phyloP scores from a whole-genome alignment of 2,329 filamentous ascomycete species.

The Aspergillus sergii region DNA sequence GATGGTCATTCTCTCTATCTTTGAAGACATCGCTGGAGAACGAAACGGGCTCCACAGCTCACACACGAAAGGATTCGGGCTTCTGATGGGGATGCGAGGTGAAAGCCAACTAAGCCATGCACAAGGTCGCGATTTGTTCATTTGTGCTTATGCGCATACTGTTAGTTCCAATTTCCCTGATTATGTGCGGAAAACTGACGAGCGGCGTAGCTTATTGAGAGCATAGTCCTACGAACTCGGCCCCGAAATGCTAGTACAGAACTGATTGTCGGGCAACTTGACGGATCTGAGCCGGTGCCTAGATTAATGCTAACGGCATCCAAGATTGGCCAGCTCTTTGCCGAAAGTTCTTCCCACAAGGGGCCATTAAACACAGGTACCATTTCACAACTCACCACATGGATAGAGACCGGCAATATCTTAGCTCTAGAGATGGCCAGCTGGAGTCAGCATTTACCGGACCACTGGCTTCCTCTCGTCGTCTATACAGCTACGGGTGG shows the following conservation, averaged over 20 bases:
- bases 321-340: conserved; percentile 34
- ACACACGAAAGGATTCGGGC: conserved; percentile 39
- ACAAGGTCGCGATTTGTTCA: conserved; percentile 39
- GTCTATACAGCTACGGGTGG: conserved; percentile 33
- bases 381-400: conserved; percentile 23
- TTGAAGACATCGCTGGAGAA: conserved; percentile 43
- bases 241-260: conserved; percentile 30
- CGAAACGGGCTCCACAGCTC: conserved; percentile 38
- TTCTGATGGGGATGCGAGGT: conserved; percentile 38
- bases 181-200: conserved; percentile 7
- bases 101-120: conserved; percentile 31
- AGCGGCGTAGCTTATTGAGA: conserved; percentile 35
- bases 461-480: conserved; percentile 37
- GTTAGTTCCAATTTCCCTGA: conserved; percentile 23
- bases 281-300: conserved; percentile 34
- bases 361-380: conserved; percentile 15
- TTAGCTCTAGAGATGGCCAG: conserved; percentile 33
- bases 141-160: conserved; percentile 39
- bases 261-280: conserved; percentile 31
- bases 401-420: conserved; percentile 25
- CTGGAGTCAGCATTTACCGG: conserved; percentile 35
- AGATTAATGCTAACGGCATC: conserved; percentile 33
- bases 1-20: conserved; percentile 39
- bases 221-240: conserved; percentile 36
- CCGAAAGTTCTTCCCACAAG: conserved; percentile 25